Base-by-base conservation (phyloP, 805 yeast genomes). In the Candida awuae region DNA sequence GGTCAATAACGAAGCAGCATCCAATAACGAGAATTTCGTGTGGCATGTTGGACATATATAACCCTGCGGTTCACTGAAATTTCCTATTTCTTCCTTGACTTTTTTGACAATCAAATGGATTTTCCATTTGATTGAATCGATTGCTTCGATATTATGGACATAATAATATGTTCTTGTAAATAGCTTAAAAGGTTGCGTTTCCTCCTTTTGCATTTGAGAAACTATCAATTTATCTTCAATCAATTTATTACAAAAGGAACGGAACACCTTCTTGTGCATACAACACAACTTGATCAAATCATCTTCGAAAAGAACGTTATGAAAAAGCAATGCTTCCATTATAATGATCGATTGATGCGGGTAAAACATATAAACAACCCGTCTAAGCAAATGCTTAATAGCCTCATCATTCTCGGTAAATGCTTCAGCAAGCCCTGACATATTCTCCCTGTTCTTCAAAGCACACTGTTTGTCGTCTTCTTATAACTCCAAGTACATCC, bases 91-190 rank as follows among this genome's bases (percentile, higher is more conserved):
- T 46, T 82, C 84, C 54, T 85, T 85, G 40, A 88, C 68, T 39
- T 70, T 59, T 49, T 80, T 80, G 12, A 85, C 97, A 20, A 92
- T 71, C 34, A 84, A 75, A 58, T 90, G 95, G 43, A 90, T 84
- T 55, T 88, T 87, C 97, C 97, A 92, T 61, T 92, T 92, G 56
- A 92, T 77, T 4, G 96, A 77, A 62, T 92, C 98, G 29, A 92
- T 84, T 0, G 97, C 94, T 58, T 87, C 95, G 3, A 96, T 85
- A 56, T 75, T 77, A 55, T 86, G 95, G 39, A 90, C 80, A 34
- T 47, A 59, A 59, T 75, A 92, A 62, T 81, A 92, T 52, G 86
- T 86, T 3, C 90, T 82, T 51, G 88, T 72, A 34, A 79, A 77
- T 40, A 81, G 73, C 45, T 95, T 69, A 45, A 59, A 74, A 41